A percentile compares a stretch with the other conserved stretches of the same genome.
phyloP scores from a whole-genome alignment of 257 asterid species.

The Rauvolfia tetraphylla region DNA sequence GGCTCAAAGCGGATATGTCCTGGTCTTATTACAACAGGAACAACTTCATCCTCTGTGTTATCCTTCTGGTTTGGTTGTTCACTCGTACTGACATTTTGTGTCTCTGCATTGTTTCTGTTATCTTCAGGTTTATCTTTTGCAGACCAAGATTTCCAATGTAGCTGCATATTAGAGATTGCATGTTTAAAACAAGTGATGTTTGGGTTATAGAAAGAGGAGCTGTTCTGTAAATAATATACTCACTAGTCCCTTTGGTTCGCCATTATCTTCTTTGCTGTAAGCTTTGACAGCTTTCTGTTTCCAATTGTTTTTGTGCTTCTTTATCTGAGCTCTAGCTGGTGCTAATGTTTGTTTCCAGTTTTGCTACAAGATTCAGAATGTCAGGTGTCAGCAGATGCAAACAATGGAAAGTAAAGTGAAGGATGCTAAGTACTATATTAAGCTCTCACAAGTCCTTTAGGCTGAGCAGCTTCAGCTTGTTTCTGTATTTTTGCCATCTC shows the following conservation, averaged over 20 bases:
- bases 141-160: conserved; percentile 59
- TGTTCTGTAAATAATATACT: conserved; percentile 18
- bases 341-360: conserved; percentile 55
- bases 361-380: conserved; percentile 38
- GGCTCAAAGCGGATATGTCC: conserved; percentile 97
- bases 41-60: conserved; percentile 53
- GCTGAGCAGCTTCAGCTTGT: conserved; percentile 45
- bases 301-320: conserved; percentile 23
- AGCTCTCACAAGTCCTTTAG: conserved; percentile 65
- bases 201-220: conserved; percentile 5
- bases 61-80: conserved; percentile 33
- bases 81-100: conserved; percentile 24
- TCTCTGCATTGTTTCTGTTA: conserved; percentile 30
- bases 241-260: conserved; percentile 71
- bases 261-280: conserved; percentile 37
- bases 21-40: conserved; percentile 76
- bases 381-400: neutral
- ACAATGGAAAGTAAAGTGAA: neutral
- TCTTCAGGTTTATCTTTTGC: conserved; percentile 31
- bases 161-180: conserved; percentile 42
- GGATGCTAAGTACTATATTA: neutral
- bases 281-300: conserved; percentile 22
- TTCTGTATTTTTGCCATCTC: conserved; percentile 80
- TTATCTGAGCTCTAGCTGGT: conserved; percentile 44
- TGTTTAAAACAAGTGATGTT: conserved; percentile 18